Base-by-base conservation (phyloP, 805 yeast species). In the Lipomyces starkeyi region DNA sequence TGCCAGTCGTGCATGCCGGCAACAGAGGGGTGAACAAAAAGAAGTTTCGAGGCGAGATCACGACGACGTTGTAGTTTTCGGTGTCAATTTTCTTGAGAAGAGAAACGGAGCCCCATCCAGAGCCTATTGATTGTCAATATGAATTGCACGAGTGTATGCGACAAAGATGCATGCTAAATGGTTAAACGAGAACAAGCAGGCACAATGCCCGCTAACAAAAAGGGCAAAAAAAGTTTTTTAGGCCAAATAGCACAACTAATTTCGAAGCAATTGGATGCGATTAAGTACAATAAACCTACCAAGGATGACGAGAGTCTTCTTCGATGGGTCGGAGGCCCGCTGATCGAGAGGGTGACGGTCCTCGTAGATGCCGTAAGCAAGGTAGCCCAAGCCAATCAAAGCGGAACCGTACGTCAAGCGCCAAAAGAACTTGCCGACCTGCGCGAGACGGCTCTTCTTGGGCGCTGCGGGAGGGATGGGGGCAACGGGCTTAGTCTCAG, bases 41-140 rank as follows among this genome's bases (percentile, higher is more conserved):
- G 83, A 91, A 94, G 84, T 93, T 94, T 83, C 98, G 87, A 71
- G 98, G 98, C 55, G 97, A 91, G 59, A 93, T 90, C 65, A 93
- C 88, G 61, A 92, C 87, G 61, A 93, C 97, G 77, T 94, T 91
- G 82, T 92, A 93, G 78, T 89, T 83, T 59, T 93, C 83, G 55
- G 97, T 89, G 78, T 93, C 97, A 78, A 93, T 83, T 77, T 88
- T 86, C 82, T 91, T 91, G 80, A 93, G 84, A 69, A 93, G 81
- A 6, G 97, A 88, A 63, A 93, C 89, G 13, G 97, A 86, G 69
- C 97, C 98, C 98, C 98, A 93, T 64, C 98, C 98, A 27, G 97
- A 88, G 70, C 96, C 96, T 17, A 29, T 29, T 14, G 52, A 61
- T 9, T 34, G 58, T 55, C 37, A 40, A 58, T 37, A 34, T 27